A percentile compares a stretch with the other conserved stretches of the same genome.
Conservation (phyloP, 1,284 basidiomycete genomes). For the Tilletia setariae region DNA sequence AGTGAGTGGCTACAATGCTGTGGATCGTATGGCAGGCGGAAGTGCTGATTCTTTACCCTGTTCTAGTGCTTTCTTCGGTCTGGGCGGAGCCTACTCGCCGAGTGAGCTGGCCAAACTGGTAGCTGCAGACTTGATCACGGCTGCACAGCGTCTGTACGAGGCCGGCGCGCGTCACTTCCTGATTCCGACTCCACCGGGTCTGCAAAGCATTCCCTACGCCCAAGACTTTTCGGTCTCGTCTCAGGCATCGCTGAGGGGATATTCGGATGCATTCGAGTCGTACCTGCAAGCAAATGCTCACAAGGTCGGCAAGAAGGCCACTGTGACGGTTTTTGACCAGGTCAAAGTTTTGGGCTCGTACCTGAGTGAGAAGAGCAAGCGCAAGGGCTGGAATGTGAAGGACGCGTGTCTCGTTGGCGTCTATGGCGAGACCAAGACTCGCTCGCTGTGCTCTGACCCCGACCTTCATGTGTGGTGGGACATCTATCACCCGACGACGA, state of each 20-base stretch:
- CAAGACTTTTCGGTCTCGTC: not conserved
- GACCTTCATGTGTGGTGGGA: constrained; percentile 30
- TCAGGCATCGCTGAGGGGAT: not conserved
- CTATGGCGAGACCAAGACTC: constrained; percentile 5
- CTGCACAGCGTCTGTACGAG: not conserved
- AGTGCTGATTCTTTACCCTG: constrained; percentile 2
- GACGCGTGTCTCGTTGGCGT: constrained; percentile 26
- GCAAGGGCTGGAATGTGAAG: constrained; percentile 7
- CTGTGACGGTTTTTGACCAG: constrained; percentile 11
- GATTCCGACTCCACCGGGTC: not conserved
- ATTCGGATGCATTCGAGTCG: constrained; percentile 6
- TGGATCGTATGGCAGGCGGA: not conserved
- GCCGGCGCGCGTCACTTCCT: constrained; percentile 12
- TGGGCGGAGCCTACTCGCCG: constrained; percentile 12
- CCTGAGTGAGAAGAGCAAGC: not conserved
- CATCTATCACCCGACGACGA: constrained; percentile 29
- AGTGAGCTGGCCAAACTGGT: constrained; percentile 3
- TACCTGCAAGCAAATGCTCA: not conserved
- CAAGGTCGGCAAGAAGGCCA: not conserved
- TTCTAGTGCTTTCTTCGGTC: constrained; percentile 18
- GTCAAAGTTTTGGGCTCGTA: not conserved
- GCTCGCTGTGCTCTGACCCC: constrained; percentile 22
- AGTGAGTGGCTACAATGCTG: not conserved
- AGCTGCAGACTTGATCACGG: constrained; percentile 1
- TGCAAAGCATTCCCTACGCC: not conserved